These are phyloP conservation scores for Chaetothyriales sp. DNA, from an alignment of 2,329 filamentous ascomycete species.

Conservation along the genomic window DNA sequence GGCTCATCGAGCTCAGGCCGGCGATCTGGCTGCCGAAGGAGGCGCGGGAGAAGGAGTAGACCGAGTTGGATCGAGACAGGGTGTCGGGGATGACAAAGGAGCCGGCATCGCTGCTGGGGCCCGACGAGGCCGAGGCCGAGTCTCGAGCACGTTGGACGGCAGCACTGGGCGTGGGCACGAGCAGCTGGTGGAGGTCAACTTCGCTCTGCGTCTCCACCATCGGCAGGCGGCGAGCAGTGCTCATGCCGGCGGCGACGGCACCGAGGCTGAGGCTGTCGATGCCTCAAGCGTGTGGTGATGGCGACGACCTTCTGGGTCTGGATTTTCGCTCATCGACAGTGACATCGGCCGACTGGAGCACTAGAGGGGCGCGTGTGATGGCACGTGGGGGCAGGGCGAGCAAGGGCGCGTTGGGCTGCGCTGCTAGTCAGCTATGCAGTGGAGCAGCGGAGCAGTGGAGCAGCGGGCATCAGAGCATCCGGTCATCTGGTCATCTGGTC, in stretches of 20 bases:
- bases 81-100: slow-evolving; percentile 33
- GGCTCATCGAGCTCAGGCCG: slow-evolving; percentile 76
- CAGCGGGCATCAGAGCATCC: background rate
- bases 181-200: slow-evolving; percentile 18
- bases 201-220: slow-evolving; percentile 19
- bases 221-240: slow-evolving; percentile 14
- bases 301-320: background rate
- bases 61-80: slow-evolving; percentile 59
- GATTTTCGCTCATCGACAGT: background rate
- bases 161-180: slow-evolving; percentile 15
- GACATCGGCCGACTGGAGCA: background rate
- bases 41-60: slow-evolving; percentile 82
- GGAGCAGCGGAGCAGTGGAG: background rate
- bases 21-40: slow-evolving; percentile 90
- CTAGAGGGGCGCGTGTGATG: background rate
- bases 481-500: no score
- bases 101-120: slow-evolving; percentile 20
- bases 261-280: slow-evolving; percentile 1
- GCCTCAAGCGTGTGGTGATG: slow-evolving; percentile 1
- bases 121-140: slow-evolving; percentile 13
- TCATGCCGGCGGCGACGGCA: slow-evolving; percentile 12
- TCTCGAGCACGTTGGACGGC: slow-evolving; percentile 11
- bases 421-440: background rate
- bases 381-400: background rate
- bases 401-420: background rate